Conservation (phyloP, 352 stramenopile species). For the Pythium sukuiense region DNA sequence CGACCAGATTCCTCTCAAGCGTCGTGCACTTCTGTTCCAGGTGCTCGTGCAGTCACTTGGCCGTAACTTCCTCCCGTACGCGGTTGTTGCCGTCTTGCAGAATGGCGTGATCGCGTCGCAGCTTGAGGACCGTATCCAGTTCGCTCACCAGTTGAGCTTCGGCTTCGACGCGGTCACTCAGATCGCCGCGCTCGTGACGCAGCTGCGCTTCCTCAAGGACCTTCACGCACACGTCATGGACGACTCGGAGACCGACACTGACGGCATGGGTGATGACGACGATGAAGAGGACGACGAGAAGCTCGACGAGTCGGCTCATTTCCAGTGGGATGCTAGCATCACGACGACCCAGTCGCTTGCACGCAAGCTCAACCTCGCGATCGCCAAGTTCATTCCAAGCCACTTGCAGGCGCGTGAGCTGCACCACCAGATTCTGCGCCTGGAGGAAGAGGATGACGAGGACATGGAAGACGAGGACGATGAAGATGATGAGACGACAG, state of each 20-base stretch:
- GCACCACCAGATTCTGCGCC: slow-evolving; percentile 68
- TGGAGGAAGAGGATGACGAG: slow-evolving; percentile 44
- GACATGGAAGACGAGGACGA: slow-evolving; percentile 32
- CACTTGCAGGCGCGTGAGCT: slow-evolving; percentile 69
- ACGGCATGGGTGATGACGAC: slow-evolving; percentile 68
- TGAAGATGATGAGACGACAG: slow-evolving; percentile 25
- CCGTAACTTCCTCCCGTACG: slow-evolving; percentile 48
- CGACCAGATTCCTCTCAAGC: slow-evolving; percentile 58
- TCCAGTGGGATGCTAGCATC: slow-evolving; percentile 42
- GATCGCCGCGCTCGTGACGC: slow-evolving; percentile 55
- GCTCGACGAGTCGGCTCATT: slow-evolving; percentile 40
- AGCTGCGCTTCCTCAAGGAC: slow-evolving; percentile 63
- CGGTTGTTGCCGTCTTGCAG: slow-evolving; percentile 58
- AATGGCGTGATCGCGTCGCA: slow-evolving; percentile 37
- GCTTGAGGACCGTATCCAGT: slow-evolving; percentile 54
- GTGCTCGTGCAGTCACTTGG: slow-evolving; percentile 62
- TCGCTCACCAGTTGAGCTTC: slow-evolving; percentile 68
- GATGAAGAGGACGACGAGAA: slow-evolving; percentile 46
- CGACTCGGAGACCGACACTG: slow-evolving; percentile 71
- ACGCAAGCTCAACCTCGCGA: slow-evolving; percentile 58
- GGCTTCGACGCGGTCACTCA: slow-evolving; percentile 56
- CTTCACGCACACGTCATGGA: slow-evolving; percentile 66
- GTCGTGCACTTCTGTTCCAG: slow-evolving; percentile 63
- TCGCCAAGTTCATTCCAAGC: slow-evolving; percentile 66
- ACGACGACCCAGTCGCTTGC: slow-evolving; percentile 37